Conservation (phyloP, 148 eudicot genomes). For the Rhododendron vialii region DNA sequence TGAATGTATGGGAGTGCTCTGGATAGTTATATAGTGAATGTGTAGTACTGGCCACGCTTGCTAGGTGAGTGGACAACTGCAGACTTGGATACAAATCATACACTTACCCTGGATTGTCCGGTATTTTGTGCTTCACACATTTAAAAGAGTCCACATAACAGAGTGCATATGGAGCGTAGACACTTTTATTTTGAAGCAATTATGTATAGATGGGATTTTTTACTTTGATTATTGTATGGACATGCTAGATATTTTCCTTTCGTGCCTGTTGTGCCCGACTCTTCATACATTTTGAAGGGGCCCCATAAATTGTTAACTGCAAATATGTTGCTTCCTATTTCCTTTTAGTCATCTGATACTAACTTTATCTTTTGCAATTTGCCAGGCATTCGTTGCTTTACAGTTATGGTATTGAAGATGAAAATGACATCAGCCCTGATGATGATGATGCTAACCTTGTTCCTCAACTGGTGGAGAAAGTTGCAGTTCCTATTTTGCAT, state of each 20-base stretch:
- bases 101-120: background rate
- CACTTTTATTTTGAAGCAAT: background rate
- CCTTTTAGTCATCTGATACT: background rate
- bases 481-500: conserved; percentile 87
- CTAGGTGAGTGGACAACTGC: background rate
- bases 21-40: background rate
- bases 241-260: background rate
- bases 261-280: background rate
- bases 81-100: background rate
- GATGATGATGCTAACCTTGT: conserved; percentile 87
- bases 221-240: background rate
- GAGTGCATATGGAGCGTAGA: background rate
- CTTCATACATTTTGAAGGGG: background rate
- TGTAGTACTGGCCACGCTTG: background rate
- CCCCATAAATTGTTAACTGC: background rate
- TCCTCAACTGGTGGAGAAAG: conserved; percentile 86
- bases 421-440: conserved; percentile 49
- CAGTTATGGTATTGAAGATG: conserved; percentile 63
- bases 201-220: background rate
- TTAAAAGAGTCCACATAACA: background rate
- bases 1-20: background rate
- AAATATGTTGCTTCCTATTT: conserved; percentile 12
- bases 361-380: background rate
- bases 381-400: conserved; percentile 80
- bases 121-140: background rate